Evolutionary conservation across 2,329 filamentous ascomycete species (phyloP).

Genomic region (Colletotrichum lindemuthianum): DNA sequence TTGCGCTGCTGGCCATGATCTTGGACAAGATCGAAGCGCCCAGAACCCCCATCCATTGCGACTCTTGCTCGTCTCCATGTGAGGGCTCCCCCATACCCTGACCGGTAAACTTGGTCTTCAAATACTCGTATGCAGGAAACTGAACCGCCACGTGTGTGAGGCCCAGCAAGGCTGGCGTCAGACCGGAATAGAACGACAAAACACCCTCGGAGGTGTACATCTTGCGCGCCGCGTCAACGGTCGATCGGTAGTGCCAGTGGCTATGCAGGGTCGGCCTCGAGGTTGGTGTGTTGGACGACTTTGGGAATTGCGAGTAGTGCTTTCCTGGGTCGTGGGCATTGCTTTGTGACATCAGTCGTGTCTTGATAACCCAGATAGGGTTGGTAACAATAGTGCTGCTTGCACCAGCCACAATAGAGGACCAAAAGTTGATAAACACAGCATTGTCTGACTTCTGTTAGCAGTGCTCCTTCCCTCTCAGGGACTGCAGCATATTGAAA

Average conservation of each 20-base stretch:
- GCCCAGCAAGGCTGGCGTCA: slow-evolving; percentile 90
- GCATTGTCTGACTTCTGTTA: slow-evolving; percentile 69
- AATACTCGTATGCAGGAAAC: slow-evolving; percentile 93
- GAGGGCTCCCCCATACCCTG: slow-evolving; percentile 80
- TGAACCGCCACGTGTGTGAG: slow-evolving; percentile 96
- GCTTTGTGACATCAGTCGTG: slow-evolving; percentile 95
- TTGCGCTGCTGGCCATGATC: slow-evolving; percentile 91
- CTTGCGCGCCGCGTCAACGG: slow-evolving; percentile 89
- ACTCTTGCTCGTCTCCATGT: slow-evolving; percentile 63
- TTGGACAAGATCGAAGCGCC: slow-evolving; percentile 94
- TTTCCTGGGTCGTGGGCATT: slow-evolving; percentile 57
- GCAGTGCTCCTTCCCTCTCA: background rate
- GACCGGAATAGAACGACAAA: slow-evolving; percentile 91
- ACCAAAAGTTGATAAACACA: slow-evolving; percentile 84
- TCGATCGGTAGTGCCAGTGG: slow-evolving; percentile 93
- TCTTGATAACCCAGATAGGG: slow-evolving; percentile 99
- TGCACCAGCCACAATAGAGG: slow-evolving; percentile 88
- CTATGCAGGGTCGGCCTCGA: slow-evolving; percentile 66
- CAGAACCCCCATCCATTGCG: slow-evolving; percentile 85
- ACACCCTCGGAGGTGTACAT: slow-evolving; percentile 95
- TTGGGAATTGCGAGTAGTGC: slow-evolving; percentile 57
- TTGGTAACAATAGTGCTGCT: slow-evolving; percentile 96
- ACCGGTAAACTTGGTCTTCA: slow-evolving; percentile 92
- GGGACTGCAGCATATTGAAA: slow-evolving; percentile 37
- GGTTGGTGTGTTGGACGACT: slow-evolving; percentile 63